Conservation (phyloP, 2,329 filamentous ascomycete species). For the Cylindrodendrum hubeiense region DNA sequence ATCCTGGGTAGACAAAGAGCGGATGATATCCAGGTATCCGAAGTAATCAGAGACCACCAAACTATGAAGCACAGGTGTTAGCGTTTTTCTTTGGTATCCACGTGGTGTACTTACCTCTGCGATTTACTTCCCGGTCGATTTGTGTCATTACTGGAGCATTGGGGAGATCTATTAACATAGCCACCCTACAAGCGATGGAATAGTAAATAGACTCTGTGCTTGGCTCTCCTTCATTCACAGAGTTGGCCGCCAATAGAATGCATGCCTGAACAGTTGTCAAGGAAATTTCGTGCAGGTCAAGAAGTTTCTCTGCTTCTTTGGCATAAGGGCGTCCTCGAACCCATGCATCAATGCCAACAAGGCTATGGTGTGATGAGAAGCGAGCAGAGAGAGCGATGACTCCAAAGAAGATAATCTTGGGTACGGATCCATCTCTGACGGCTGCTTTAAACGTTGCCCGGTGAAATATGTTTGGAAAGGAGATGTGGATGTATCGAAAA, state of each 20-base stretch:
- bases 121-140: constrained; percentile 52
- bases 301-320: constrained; percentile 12
- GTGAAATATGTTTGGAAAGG: constrained; percentile 6
- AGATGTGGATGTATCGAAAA: constrained; percentile 6
- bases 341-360: constrained; percentile 2
- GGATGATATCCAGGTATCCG: constrained; percentile 39
- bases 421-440: background rate
- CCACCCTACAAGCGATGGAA: constrained; percentile 51
- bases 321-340: constrained; percentile 11
- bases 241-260: constrained; percentile 51
- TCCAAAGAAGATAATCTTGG: constrained; percentile 3
- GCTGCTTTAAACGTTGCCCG: background rate
- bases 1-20: constrained; percentile 34
- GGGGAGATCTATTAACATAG: constrained; percentile 51
- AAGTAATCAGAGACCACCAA: constrained; percentile 39
- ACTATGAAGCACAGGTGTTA: constrained; percentile 14
- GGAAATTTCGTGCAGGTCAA: constrained; percentile 14
- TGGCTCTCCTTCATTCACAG: constrained; percentile 50
- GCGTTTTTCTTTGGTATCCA: too few species aligned
- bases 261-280: constrained; percentile 51
- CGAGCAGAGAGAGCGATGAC: constrained; percentile 1
- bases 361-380: constrained; percentile 8
- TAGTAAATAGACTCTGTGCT: constrained; percentile 55
- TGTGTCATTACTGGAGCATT: constrained; percentile 42
- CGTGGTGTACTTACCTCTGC: constrained; percentile 36